These are phyloP conservation scores for Ceratobasidium sp. DNA, from an alignment of 1,284 basidiomycete species.

Conservation along the genomic window DNA sequence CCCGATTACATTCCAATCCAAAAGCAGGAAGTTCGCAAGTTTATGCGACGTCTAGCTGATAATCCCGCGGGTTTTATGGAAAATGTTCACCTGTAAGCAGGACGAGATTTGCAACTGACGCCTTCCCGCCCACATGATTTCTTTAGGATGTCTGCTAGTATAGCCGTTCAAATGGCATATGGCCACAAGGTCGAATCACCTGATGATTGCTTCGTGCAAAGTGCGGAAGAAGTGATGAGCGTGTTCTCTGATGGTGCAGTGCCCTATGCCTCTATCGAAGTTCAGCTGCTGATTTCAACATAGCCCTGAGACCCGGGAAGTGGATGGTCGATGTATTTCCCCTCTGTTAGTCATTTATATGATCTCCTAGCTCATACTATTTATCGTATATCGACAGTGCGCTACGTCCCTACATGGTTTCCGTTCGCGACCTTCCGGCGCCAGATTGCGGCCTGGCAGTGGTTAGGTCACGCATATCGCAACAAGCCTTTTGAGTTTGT, in stretches of 20 bases:
- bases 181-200: conserved; percentile 33
- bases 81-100: conserved; percentile 20
- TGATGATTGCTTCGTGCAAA: conserved; percentile 23
- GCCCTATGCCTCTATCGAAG: neutral
- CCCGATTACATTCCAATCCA: conserved; percentile 19
- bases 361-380: neutral
- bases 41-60: neutral
- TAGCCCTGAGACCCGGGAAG: conserved; percentile 21
- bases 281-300: neutral
- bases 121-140: neutral
- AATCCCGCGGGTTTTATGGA: conserved; percentile 7
- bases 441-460: conserved; percentile 50
- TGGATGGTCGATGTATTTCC: conserved; percentile 29
- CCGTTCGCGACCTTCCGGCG: conserved; percentile 55
- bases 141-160: conserved; percentile 24
- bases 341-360: neutral
- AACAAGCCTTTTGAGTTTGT: conserved; percentile 53
- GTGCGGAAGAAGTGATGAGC: conserved; percentile 22
- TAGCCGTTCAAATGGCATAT: conserved; percentile 20
- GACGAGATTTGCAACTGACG: neutral
- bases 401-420: conserved; percentile 55
- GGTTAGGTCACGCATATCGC: conserved; percentile 50
- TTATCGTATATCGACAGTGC: conserved; percentile 48
- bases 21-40: conserved; percentile 5
- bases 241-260: conserved; percentile 15